Conservation (phyloP, 371 early-diverging fungal genomes). For the Actinomucor elegans region DNA sequence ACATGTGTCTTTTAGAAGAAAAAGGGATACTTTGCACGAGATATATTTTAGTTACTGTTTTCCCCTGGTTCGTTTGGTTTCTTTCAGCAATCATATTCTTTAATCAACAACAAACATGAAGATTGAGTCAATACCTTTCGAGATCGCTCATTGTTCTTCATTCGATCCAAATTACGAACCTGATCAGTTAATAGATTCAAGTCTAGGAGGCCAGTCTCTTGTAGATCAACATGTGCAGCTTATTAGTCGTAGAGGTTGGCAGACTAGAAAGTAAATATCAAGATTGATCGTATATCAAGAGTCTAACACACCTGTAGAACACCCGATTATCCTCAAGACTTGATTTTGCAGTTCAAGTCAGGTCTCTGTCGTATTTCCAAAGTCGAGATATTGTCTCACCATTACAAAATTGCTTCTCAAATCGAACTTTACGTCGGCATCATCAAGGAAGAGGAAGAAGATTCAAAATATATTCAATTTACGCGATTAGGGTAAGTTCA, state of each 20-base stretch:
- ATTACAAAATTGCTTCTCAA: constrained; percentile 78
- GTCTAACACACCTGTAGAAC: background rate
- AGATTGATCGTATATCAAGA: background rate
- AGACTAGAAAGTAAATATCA: constrained; percentile 42
- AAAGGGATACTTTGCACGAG: constrained; percentile 9
- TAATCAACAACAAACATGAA: background rate
- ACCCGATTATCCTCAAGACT: constrained; percentile 70
- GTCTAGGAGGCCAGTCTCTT: no score
- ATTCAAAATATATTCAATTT: constrained; percentile 33
- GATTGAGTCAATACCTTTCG: constrained; percentile 15
- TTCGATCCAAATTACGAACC: constrained; percentile 39
- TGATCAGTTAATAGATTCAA: constrained; percentile 29
- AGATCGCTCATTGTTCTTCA: constrained; percentile 29
- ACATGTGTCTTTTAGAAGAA: background rate
- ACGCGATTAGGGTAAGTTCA: constrained; percentile 39
- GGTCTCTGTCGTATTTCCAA: constrained; percentile 64
- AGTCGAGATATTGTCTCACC: constrained; percentile 75
- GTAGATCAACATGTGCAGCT: constrained; percentile 11
- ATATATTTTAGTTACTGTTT: background rate
- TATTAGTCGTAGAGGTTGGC: constrained; percentile 41
- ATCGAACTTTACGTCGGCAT: constrained; percentile 69
- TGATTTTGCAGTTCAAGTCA: constrained; percentile 59
- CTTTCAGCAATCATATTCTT: background rate
- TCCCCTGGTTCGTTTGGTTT: background rate
- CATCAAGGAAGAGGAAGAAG: constrained; percentile 28